Evolutionary conservation across 495 filamentous ascomycete species (phyloP), one percentile per base, ranked within the genome.

Genomic region (Hypomontagnella monticulosa): DNA sequence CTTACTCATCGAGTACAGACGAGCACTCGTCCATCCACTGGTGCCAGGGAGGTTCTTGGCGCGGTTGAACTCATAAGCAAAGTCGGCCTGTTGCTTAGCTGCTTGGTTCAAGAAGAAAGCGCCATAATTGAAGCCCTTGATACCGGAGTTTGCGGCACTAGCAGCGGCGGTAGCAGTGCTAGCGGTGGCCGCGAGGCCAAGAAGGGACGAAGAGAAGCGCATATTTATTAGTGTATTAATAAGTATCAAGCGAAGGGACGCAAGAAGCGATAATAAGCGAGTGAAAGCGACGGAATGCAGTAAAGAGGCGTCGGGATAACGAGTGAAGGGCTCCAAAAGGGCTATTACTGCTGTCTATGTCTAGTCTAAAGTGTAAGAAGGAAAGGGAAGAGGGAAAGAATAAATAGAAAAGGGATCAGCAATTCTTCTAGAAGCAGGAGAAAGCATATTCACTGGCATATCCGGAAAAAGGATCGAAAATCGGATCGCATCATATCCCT

Each of bases 121-220:
- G 57, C 90, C 91, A 70, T 91, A 89, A 81, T 93, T 93, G 84
- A 93, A 93, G 54, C 91, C 91, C 60, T 87, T 81, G 71, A 76
- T 79, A 61, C 78, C 83, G 34, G 76, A 63, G 51, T 84, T 82
- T 57, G 80, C 73, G 32, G 71, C 48, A 19, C 51, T 16, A 6
- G 60, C 63, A 38, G 61, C 66, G 33, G 66, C 67, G 9, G 55
- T 43, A 44, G 57, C 61, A 34, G 63, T 66, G 30, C 62, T 46
- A 36, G 70, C 66, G 42, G 72, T 64, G 36, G 75, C 70, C 49
- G 74, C 70, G 18, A 76, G 69, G 57, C 70, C 76, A 62, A 77
- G 72, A 59, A 66, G 57, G 53, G 69, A 60, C n/a, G 69, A 47
- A 27, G 69, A 65, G 32, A 75, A 79, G 78, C 77, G 70, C 72